Evolutionary conservation across 495 filamentous ascomycete species (phyloP).

Genomic region (Viridothelium virens): DNA sequence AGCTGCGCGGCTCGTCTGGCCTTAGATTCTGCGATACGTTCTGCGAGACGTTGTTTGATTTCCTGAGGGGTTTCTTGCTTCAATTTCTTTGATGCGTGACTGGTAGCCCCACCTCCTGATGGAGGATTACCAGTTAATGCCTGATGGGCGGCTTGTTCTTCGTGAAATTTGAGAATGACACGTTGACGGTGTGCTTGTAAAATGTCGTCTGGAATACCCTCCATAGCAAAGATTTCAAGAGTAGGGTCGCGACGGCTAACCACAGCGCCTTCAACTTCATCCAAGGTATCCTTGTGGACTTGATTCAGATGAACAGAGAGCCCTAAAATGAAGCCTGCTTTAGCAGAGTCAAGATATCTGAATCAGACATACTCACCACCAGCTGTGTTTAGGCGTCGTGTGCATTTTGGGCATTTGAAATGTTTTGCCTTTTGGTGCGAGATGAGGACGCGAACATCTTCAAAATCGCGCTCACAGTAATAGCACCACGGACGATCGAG

Average conservation of each 20-base stretch:
- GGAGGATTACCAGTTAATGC: conserved; percentile 75
- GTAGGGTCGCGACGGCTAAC: conserved; percentile 74
- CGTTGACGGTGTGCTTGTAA: conserved; percentile 73
- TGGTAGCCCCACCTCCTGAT: conserved; percentile 35
- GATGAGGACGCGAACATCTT: conserved; percentile 91
- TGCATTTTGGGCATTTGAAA: conserved; percentile 91
- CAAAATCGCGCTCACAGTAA: conserved; percentile 98
- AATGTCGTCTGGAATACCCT: conserved; percentile 86
- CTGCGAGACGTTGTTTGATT: conserved; percentile 27
- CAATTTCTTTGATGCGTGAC: conserved; percentile 19
- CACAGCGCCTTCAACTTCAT: conserved; percentile 82
- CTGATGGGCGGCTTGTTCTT: conserved; percentile 73
- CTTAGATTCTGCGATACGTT: conserved; percentile 24
- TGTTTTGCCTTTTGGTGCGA: conserved; percentile 97
- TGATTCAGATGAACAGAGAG: conserved; percentile 95
- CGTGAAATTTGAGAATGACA: conserved; percentile 73
- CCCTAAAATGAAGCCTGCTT: conserved; percentile 45
- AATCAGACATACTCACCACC: conserved; percentile 56
- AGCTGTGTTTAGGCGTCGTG: conserved; percentile 81
- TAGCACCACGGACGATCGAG: conserved; percentile 91
- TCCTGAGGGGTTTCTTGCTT: conserved; percentile 26
- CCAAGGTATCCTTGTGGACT: conserved; percentile 88
- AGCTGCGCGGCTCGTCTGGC: conserved; percentile 37
- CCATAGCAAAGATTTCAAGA: conserved; percentile 96
- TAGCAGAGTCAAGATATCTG: not conserved